Conservation (phyloP, 805 yeast genomes). For the Candida anglica region DNA sequence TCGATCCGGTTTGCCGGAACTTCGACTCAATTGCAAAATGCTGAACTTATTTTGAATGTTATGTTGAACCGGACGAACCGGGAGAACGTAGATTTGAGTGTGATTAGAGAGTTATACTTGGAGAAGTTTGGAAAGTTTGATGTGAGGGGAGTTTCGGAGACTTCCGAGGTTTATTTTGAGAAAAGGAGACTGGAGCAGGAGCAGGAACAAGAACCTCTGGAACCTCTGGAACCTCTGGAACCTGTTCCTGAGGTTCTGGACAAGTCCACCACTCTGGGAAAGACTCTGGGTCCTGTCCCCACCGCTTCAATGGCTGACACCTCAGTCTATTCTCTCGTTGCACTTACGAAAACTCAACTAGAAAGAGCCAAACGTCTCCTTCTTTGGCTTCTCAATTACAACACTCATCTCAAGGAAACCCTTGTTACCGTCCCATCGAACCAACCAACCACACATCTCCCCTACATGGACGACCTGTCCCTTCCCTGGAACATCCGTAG, state of each 20-base stretch:
- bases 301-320: too few relatives aligned
- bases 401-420: slow-evolving; percentile 17
- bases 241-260: too few relatives aligned
- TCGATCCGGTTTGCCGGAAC: slow-evolving; percentile 39
- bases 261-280: too few relatives aligned
- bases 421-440: slow-evolving; percentile 13
- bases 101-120: slow-evolving; percentile 20
- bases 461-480: slow-evolving; percentile 27
- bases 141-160: slow-evolving; percentile 20
- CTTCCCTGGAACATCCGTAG: slow-evolving; percentile 28
- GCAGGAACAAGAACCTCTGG: too few relatives aligned
- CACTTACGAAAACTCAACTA: slow-evolving; percentile 24
- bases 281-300: too few relatives aligned
- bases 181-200: slow-evolving; percentile 6
- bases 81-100: slow-evolving; percentile 29
- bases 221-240: too few relatives aligned
- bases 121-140: slow-evolving; percentile 24
- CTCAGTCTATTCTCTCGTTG: slow-evolving; percentile 27
- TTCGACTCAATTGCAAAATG: slow-evolving; percentile 37
- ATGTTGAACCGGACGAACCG: slow-evolving; percentile 22
- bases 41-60: slow-evolving; percentile 34
- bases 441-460: slow-evolving; percentile 11
- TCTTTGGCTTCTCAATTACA: slow-evolving; percentile 35
- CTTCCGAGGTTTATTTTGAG: slow-evolving; percentile 34
- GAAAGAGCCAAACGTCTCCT: slow-evolving; percentile 33